phyloP scores from a whole-genome alignment of 768 basidiomycete genomes.

The Imleria badia region DNA sequence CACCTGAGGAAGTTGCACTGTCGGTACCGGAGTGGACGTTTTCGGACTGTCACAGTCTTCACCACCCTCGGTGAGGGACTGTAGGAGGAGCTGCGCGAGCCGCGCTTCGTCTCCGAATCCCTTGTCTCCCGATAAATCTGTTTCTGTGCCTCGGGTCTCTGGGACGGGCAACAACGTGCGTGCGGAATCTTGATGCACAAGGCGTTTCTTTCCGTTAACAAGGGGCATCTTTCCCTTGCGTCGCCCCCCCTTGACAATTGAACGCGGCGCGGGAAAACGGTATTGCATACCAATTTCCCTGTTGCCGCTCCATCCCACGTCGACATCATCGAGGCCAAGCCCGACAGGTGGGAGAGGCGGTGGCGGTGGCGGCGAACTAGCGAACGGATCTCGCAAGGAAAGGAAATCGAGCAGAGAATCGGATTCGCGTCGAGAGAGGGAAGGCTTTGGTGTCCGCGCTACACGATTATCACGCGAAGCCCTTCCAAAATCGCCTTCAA shows the following conservation, averaged over 20 bases:
- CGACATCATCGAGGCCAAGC: slow-evolving; percentile 29
- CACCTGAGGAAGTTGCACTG: slow-evolving; percentile 13
- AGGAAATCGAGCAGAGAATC: slow-evolving; percentile 34
- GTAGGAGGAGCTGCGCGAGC: slow-evolving; percentile 30
- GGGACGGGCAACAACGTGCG: slow-evolving; percentile 26
- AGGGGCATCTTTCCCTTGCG: slow-evolving; percentile 17
- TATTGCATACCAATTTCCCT: slow-evolving; percentile 29
- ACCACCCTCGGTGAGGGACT: slow-evolving; percentile 23
- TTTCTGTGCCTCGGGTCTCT: slow-evolving; percentile 16
- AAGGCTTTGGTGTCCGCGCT: slow-evolving; percentile 15
- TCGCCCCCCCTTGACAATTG: slow-evolving; percentile 25
- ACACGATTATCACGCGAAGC: neutral
- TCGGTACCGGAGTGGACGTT: slow-evolving; percentile 2
- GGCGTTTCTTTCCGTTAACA: slow-evolving; percentile 18
- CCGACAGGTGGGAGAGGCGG: slow-evolving; percentile 29
- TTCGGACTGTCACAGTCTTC: slow-evolving; percentile 4
- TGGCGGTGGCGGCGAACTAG: slow-evolving; percentile 33
- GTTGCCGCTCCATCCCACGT: slow-evolving; percentile 26
- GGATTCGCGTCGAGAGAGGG: slow-evolving; percentile 21
- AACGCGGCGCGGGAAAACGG: slow-evolving; percentile 34
- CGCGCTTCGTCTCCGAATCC: slow-evolving; percentile 29
- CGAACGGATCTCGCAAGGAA: slow-evolving; percentile 34
- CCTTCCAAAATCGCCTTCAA: neutral
- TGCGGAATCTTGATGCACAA: slow-evolving; percentile 29
- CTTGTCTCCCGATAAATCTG: slow-evolving; percentile 16